These are phyloP conservation scores for Zea luxurians DNA, from an alignment of 176 grass and related monocot genomes.

Conservation along the genomic window DNA sequence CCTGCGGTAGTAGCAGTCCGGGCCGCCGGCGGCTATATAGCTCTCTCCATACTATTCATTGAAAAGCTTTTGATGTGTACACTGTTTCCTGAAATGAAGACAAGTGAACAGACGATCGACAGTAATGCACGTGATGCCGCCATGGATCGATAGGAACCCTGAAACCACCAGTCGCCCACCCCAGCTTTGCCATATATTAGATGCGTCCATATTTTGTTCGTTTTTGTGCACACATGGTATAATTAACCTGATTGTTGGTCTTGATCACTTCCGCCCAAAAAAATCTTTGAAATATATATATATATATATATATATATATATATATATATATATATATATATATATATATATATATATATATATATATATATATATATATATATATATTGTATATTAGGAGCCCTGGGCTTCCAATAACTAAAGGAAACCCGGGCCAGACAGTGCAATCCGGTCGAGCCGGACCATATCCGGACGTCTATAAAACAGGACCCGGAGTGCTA, in stretches of 20 bases:
- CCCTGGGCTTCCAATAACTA: too few relatives aligned
- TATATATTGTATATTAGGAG: too few relatives aligned
- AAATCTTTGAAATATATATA: not conserved
- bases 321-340: too few relatives aligned
- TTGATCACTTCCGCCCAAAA: not conserved
- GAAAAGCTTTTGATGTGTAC: constrained; percentile 23
- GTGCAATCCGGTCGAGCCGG: too few relatives aligned
- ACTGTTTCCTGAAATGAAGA: not conserved
- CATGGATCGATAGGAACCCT: constrained; percentile 13
- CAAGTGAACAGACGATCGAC: not conserved
- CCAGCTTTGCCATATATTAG: not conserved
- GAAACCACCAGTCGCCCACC: not conserved
- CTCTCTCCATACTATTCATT: not conserved
- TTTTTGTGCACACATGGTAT: not conserved
- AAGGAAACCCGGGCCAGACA: too few relatives aligned
- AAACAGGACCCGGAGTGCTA: too few relatives aligned
- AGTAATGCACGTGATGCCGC: not conserved
- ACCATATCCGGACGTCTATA: too few relatives aligned
- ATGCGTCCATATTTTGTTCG: not conserved
- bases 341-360: too few relatives aligned
- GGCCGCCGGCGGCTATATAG: too few relatives aligned
- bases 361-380: too few relatives aligned
- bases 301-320: too few relatives aligned
- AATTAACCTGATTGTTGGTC: not conserved
- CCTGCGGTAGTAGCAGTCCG: not conserved